These are phyloP conservation scores for Apiospora saccharicola DNA, from an alignment of 2,329 filamentous ascomycete species.

Conservation along the genomic window DNA sequence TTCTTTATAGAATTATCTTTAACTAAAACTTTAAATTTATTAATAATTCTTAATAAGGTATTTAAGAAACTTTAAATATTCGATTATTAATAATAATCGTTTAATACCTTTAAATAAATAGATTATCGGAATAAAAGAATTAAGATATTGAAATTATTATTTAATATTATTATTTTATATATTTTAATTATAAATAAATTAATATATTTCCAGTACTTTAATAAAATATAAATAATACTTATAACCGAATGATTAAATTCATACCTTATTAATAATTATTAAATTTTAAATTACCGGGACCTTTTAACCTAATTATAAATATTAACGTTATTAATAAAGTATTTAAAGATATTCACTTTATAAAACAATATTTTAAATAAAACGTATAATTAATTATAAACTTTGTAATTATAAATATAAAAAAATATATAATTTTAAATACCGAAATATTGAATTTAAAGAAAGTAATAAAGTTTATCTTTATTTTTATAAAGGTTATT, in stretches of 20 bases:
- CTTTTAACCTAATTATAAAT: neutral
- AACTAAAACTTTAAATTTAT: too few relatives aligned
- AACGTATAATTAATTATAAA: neutral
- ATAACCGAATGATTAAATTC: neutral
- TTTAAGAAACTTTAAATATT: too few relatives aligned
- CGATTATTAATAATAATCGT: too few relatives aligned
- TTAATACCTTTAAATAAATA: constrained; percentile 14
- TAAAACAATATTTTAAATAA: constrained; percentile 1
- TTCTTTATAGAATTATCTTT: too few relatives aligned
- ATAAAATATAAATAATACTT: too few relatives aligned
- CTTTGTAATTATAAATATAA: neutral
- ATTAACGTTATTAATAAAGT: neutral
- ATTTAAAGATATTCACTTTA: neutral
- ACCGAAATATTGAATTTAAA: neutral
- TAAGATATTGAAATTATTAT: constrained; percentile 5
- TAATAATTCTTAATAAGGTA: too few relatives aligned
- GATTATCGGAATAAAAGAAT: neutral
- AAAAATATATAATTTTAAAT: neutral
- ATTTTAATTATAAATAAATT: neutral
- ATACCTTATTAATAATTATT: neutral
- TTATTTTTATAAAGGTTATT: neutral
- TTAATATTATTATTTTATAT: constrained; percentile 1
- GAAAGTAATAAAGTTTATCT: neutral
- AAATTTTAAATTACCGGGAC: neutral
- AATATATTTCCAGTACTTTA: too few relatives aligned